These are phyloP conservation scores for Talaromyces nanjingensis DNA, from an alignment of 495 filamentous ascomycete species.

Conservation along the genomic window DNA sequence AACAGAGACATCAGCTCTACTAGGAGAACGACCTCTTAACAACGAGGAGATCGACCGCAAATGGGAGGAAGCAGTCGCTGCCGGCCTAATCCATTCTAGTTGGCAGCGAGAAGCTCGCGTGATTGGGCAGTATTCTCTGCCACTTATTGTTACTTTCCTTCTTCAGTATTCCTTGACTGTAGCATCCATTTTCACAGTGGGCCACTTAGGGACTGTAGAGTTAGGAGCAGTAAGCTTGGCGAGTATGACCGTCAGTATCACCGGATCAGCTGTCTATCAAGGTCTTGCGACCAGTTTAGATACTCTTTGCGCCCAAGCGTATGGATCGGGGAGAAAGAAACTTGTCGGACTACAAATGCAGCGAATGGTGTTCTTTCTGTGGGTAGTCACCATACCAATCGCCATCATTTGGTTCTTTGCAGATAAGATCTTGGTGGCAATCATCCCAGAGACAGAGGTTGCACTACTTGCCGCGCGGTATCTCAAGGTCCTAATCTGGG, in stretches of 20 bases:
- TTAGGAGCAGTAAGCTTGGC: conserved; percentile 59
- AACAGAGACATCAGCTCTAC: conserved; percentile 46
- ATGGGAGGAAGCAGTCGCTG: conserved; percentile 73
- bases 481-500: conserved; percentile 57
- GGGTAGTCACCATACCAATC: conserved; percentile 58
- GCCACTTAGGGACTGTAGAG: conserved; percentile 57
- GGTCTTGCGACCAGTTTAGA: conserved; percentile 68
- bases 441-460: conserved; percentile 60
- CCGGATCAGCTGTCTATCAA: conserved; percentile 65
- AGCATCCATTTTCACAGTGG: conserved; percentile 61
- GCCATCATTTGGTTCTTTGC: conserved; percentile 56
- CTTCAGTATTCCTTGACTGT: conserved; percentile 70
- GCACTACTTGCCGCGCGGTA: conserved; percentile 60
- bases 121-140: conserved; percentile 53
- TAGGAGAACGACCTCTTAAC: conserved; percentile 31
- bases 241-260: conserved; percentile 66
- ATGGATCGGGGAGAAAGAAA: conserved; percentile 61
- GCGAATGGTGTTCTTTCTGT: conserved; percentile 61
- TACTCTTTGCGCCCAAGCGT: conserved; percentile 71
- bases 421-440: conserved; percentile 48
- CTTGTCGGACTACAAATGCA: conserved; percentile 68
- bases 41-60: conserved; percentile 44
- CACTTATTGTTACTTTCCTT: conserved; percentile 63
- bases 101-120: conserved; percentile 77
- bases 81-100: conserved; percentile 70